Evolutionary conservation across 306 rosid species (phyloP).

Genomic region (Potentilla sterilis): DNA sequence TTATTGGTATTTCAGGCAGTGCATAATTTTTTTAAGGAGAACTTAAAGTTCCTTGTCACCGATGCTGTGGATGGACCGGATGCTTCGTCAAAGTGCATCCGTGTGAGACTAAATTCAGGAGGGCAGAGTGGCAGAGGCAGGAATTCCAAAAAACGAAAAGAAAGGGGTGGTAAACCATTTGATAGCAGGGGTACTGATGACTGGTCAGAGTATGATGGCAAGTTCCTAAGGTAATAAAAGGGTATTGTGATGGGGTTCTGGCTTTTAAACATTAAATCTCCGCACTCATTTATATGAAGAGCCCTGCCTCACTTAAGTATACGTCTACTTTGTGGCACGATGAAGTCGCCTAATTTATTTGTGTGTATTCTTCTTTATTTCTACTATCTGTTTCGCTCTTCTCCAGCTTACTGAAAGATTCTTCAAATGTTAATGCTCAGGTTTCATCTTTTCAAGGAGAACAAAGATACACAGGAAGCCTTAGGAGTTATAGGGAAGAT

Average conservation of each 20-base stretch:
- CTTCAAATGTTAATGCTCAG: slow-evolving; percentile 33
- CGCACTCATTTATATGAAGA: neutral
- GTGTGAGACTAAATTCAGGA: slow-evolving; percentile 70
- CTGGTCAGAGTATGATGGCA: slow-evolving; percentile 72
- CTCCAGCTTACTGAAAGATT: slow-evolving; percentile 1
- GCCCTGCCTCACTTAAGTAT: neutral
- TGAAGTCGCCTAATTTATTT: neutral
- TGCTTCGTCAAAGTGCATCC: slow-evolving; percentile 84
- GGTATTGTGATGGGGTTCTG: neutral
- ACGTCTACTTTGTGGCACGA: neutral
- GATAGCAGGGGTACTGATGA: slow-evolving; percentile 91
- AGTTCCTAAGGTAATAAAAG: slow-evolving; percentile 68
- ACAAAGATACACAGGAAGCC: slow-evolving; percentile 95
- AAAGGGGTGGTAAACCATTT: slow-evolving; percentile 73
- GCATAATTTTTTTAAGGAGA: slow-evolving; percentile 81
- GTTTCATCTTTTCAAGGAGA: slow-evolving; percentile 93
- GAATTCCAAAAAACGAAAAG: slow-evolving; percentile 76
- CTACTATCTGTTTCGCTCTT: neutral
- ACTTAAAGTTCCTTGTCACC: slow-evolving; percentile 83
- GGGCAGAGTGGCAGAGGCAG: slow-evolving; percentile 48
- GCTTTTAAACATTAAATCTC: neutral
- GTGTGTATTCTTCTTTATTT: neutral
- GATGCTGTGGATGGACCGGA: slow-evolving; percentile 88
- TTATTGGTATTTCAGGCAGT: slow-evolving; percentile 57
- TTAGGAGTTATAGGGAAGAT: slow-evolving; percentile 76